Evolutionary conservation across 2,329 filamentous ascomycete genomes (phyloP), one percentile per base, ranked within the genome.

Genomic region (Dactylellina leptospora): DNA sequence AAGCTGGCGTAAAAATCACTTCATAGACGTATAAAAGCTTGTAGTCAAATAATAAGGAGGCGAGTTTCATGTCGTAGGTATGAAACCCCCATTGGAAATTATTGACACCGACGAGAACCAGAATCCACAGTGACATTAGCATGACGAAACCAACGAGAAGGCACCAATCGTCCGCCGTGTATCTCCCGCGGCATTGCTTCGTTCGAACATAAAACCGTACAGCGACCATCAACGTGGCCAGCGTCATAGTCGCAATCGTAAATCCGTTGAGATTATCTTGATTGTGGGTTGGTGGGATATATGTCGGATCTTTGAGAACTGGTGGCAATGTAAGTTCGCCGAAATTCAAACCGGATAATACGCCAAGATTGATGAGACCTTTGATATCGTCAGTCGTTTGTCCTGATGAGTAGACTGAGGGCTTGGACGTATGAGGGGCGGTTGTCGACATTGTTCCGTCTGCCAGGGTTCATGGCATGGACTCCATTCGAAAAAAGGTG

Each of bases 1-100:
- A 36, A 1, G 64, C 38, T 27, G 36, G 56, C 3, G 55, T 58
- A 36, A 61, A 70, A 23, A 61, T 36, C 5, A 70, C 20, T 27
- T 70, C 64, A 36, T 61, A 70, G 11, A 70, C 23, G 28, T 61
- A 70, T 13, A 70, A 23, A 10, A 70, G 42, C 22, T 70, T 70
- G 40, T 70, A 61, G 11, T 70, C 56, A 42, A 70, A 50, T 10
- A 61, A 13, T 1, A 70, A 25, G 1, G 55, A 61, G 1, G 55
- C 45, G 6, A 70, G 40, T 47, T 61, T 70, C 64, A 70, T 70
- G 23, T 70, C 55, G 28, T 61, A 70, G 3, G 55, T 61, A 47
- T 70, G 64, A 27, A 50, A 50, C 6, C 47, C 64, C 64, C 64
- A 70, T 42, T 70, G 64, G 13, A 55, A 70, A 6, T 55, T 50